phyloP scores from a whole-genome alignment of 768 basidiomycete species.

The Psilocybe tampanensis region DNA sequence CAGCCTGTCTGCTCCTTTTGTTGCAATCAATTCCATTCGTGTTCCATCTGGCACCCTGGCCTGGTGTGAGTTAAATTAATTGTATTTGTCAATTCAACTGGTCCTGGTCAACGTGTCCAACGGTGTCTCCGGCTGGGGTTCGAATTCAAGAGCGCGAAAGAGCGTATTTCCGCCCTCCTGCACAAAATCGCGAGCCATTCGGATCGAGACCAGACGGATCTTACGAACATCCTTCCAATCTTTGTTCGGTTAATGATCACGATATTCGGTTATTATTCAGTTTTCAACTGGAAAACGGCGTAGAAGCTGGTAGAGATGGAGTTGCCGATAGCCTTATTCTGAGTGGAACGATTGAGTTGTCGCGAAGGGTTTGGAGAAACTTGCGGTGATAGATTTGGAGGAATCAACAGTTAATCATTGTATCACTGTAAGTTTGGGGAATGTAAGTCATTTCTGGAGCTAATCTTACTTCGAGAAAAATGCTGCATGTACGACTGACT shows the following conservation, averaged over 20 bases:
- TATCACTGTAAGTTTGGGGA: no score
- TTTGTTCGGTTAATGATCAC: slow-evolving; percentile 18
- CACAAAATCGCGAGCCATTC: slow-evolving; percentile 23
- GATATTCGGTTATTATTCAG: neutral
- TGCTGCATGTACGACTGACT: no score
- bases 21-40: no score
- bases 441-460: no score
- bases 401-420: no score
- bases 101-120: slow-evolving; percentile 1
- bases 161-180: slow-evolving; percentile 1
- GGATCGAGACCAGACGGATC: slow-evolving; percentile 25
- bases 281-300: neutral
- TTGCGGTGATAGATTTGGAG: no score
- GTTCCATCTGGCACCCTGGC: no score
- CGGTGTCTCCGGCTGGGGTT: neutral
- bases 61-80: neutral
- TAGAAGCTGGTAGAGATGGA: neutral
- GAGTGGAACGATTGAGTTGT: no score
- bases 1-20: no score
- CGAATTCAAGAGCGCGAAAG: neutral
- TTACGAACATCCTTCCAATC: slow-evolving; percentile 15
- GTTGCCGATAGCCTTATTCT: no score
- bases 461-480: no score
- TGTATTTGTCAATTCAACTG: neutral
- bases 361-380: no score